A percentile compares a stretch with the other conserved stretches of the same genome.
Evolutionary conservation across 1,139 yeast species (phyloP).

Genomic region (Taphrina sp.): DNA sequence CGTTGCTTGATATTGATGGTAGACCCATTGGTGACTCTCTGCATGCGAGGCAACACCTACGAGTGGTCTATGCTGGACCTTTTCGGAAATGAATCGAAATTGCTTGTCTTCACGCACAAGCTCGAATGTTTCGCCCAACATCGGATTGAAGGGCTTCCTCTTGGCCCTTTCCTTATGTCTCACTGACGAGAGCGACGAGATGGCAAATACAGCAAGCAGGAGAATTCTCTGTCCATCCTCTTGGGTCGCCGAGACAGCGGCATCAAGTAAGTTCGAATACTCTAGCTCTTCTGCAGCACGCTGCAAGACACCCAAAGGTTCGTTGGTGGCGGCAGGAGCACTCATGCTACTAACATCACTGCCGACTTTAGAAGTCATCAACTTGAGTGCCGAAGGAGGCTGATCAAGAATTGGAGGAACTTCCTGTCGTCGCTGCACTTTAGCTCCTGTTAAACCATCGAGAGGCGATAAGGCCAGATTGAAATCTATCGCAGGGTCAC

Average conservation of each 20-base stretch:
- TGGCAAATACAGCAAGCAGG: constrained; percentile 77
- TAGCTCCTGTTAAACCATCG: no score
- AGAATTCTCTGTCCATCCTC: constrained; percentile 58
- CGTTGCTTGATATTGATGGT: constrained; percentile 72
- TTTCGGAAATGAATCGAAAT: constrained; percentile 68
- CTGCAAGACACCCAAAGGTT: constrained; percentile 81
- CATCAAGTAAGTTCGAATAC: constrained; percentile 63
- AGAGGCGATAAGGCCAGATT: background rate
- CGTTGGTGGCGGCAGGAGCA: constrained; percentile 93
- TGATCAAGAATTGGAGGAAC: constrained; percentile 60
- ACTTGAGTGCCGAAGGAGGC: constrained; percentile 79
- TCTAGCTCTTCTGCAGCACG: constrained; percentile 76
- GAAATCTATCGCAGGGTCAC: background rate
- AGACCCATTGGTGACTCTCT: constrained; percentile 73
- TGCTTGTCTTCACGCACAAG: constrained; percentile 75
- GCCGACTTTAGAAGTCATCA: constrained; percentile 86
- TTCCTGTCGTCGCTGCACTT: constrained; percentile 57
- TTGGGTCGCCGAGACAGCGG: constrained; percentile 52
- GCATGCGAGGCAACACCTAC: constrained; percentile 69
- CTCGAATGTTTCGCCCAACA: constrained; percentile 84
- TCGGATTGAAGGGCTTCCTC: constrained; percentile 90
- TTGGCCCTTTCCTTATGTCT: constrained; percentile 71
- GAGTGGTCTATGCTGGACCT: constrained; percentile 79
- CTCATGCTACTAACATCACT: constrained; percentile 82
- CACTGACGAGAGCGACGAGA: constrained; percentile 66